These are phyloP conservation scores for Aureobasidium mangrovei DNA, from an alignment of 2,329 filamentous ascomycete genomes.

Conservation along the genomic window DNA sequence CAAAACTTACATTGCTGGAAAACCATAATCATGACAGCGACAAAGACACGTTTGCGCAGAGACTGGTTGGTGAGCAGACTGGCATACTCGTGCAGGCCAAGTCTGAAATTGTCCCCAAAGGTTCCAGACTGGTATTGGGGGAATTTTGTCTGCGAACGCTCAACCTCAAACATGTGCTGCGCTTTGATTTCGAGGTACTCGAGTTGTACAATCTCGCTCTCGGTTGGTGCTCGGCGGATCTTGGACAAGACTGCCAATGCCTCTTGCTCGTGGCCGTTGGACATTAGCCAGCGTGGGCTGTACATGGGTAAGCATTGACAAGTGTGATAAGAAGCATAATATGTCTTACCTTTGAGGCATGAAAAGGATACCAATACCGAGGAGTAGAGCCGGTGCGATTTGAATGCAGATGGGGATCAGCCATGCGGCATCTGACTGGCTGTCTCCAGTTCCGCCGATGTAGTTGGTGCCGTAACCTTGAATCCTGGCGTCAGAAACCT, in stretches of 20 bases:
- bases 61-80: conserved; percentile 15
- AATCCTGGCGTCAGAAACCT: background rate
- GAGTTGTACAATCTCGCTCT: conserved; percentile 20
- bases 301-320: conserved; percentile 16
- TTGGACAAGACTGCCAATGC: conserved; percentile 19
- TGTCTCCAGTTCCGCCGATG: conserved; percentile 21
- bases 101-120: conserved; percentile 11
- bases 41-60: conserved; percentile 10
- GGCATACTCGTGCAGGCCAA: conserved; percentile 13
- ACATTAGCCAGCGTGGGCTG: conserved; percentile 24
- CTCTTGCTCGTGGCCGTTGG: conserved; percentile 22
- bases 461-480: conserved; percentile 25
- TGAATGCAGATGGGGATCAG: conserved; percentile 64
- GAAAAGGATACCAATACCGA: conserved; percentile 60
- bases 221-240: conserved; percentile 19
- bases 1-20: conserved; percentile 9
- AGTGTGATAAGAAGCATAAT: background rate
- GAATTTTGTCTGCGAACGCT: conserved; percentile 17
- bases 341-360: conserved; percentile 11
- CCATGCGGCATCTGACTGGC: conserved; percentile 47
- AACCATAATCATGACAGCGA: conserved; percentile 12
- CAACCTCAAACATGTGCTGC: conserved; percentile 21
- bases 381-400: conserved; percentile 55
- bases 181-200: conserved; percentile 27
- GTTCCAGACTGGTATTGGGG: conserved; percentile 31